A percentile compares a stretch with the other conserved stretches of the same genome.
Evolutionary conservation across 1,284 basidiomycete species (phyloP).

Genomic region (Cystobasidium sp.): DNA sequence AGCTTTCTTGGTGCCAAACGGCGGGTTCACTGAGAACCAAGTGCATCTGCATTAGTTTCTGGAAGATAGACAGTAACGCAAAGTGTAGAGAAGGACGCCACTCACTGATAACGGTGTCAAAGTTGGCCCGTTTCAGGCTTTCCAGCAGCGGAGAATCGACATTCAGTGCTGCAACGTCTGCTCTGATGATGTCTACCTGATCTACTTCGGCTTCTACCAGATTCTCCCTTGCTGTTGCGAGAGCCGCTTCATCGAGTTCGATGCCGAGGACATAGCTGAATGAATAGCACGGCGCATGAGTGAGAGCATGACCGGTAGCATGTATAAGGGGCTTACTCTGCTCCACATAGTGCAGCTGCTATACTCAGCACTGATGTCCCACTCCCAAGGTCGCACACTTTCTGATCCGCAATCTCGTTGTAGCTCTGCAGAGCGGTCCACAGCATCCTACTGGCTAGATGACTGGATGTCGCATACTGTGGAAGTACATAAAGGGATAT

Average conservation of each 20-base stretch:
- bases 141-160: conserved; percentile 28
- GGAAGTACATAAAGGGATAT: neutral
- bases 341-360: conserved; percentile 51
- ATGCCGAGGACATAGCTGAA: conserved; percentile 50
- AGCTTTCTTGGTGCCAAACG: conserved; percentile 52
- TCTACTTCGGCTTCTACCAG: conserved; percentile 51
- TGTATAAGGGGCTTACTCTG: conserved; percentile 42
- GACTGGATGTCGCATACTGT: conserved; percentile 41
- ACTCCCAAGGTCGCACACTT: conserved; percentile 48
- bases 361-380: conserved; percentile 50
- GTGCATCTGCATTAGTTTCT: neutral
- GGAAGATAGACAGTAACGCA: no score
- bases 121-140: conserved; percentile 22
- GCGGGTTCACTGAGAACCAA: conserved; percentile 43
- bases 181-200: conserved; percentile 49
- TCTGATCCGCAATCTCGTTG: conserved; percentile 47
- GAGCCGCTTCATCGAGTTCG: conserved; percentile 50
- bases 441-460: conserved; percentile 45
- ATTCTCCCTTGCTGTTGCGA: conserved; percentile 50
- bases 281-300: neutral
- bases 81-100: no score
- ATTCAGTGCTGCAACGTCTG: conserved; percentile 43
- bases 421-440: conserved; percentile 35
- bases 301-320: neutral
- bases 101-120: conserved; percentile 52